Conservation (phyloP, 1,284 basidiomycete genomes). For the Sporisorium sorghi region DNA sequence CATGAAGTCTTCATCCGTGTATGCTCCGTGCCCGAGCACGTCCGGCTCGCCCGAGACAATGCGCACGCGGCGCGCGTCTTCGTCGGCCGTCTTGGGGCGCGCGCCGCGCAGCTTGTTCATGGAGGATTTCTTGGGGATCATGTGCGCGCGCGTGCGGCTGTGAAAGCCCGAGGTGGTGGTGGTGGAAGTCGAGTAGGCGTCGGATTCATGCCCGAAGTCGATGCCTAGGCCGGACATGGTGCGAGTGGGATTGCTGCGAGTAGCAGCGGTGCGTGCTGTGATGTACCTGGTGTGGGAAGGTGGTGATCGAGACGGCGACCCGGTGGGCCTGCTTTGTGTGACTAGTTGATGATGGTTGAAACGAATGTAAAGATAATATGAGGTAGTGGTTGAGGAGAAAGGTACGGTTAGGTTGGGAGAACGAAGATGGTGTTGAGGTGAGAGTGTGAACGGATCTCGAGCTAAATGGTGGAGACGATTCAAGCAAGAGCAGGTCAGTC, state of each 20-base stretch:
- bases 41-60: conserved; percentile 58
- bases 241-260: too few relatives aligned
- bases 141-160: conserved; percentile 38
- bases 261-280: too few relatives aligned
- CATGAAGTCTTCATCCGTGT: conserved; percentile 48
- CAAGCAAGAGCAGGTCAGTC: not conserved
- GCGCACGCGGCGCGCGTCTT: conserved; percentile 50
- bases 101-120: conserved; percentile 42
- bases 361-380: not conserved
- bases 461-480: too few relatives aligned
- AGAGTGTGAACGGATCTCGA: not conserved
- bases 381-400: not conserved
- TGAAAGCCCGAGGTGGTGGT: conserved; percentile 35
- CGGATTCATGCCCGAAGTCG: conserved; percentile 56
- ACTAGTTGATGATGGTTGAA: not conserved
- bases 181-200: conserved; percentile 34
- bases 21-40: conserved; percentile 50
- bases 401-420: not conserved
- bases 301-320: not conserved
- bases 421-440: not conserved
- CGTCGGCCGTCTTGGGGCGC: conserved; percentile 38
- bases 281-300: not conserved
- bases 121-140: conserved; percentile 41
- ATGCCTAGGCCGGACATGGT: conserved; percentile 64
- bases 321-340: not conserved